Percentiles rank a stretch among this genome's conserved stretches.
phyloP scores from a whole-genome alignment of 306 rosid species.

The Citrullus colocynthis region DNA sequence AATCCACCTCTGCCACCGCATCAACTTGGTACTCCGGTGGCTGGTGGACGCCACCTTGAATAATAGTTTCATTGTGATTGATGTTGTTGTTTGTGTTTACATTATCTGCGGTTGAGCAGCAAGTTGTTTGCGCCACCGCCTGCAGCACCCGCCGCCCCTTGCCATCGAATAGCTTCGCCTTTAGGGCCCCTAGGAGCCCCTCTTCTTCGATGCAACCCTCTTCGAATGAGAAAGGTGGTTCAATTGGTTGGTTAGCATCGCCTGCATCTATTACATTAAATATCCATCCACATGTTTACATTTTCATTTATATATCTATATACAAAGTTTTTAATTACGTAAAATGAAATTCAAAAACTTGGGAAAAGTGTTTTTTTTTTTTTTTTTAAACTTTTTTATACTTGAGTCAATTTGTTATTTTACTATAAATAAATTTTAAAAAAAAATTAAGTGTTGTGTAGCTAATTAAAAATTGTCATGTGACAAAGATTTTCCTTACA shows the following conservation, averaged over 20 bases:
- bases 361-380: too few relatives aligned
- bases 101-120: neutral
- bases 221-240: constrained; percentile 54
- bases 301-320: neutral
- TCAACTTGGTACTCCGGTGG: neutral
- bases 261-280: neutral
- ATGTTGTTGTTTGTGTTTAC: neutral
- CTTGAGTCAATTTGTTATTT: too few relatives aligned
- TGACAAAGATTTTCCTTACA: too few relatives aligned
- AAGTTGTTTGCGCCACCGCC: neutral
- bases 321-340: too few relatives aligned
- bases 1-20: neutral
- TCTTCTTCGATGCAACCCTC: constrained; percentile 21
- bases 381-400: too few relatives aligned
- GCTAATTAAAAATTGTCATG: too few relatives aligned
- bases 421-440: too few relatives aligned
- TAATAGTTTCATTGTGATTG: neutral
- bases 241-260: neutral
- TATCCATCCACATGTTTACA: neutral
- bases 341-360: too few relatives aligned
- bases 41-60: neutral
- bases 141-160: constrained; percentile 10
- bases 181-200: constrained; percentile 54
- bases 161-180: constrained; percentile 37
- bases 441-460: too few relatives aligned